Evolutionary conservation across 176 grass and related monocot species (phyloP).

Genomic region (Aegilops tauschii): DNA sequence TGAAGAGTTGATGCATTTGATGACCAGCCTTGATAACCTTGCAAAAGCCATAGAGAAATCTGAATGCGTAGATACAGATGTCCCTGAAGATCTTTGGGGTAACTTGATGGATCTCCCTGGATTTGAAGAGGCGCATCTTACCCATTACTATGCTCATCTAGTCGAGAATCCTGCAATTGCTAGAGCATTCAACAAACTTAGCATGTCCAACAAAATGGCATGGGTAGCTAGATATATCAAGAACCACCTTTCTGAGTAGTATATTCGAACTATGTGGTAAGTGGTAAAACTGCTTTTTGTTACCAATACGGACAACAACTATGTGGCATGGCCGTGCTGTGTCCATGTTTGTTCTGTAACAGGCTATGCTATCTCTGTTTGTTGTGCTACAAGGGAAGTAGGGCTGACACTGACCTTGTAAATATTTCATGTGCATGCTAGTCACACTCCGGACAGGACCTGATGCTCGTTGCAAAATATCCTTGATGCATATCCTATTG

Average conservation of each 20-base stretch:
- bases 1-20: background rate
- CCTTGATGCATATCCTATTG: background rate
- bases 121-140: constrained; percentile 1
- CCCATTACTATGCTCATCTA: constrained; percentile 1
- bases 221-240: background rate
- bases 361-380: background rate
- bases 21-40: constrained; percentile 7
- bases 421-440: background rate
- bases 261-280: background rate
- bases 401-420: background rate
- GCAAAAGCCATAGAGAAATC: background rate
- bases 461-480: background rate
- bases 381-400: background rate
- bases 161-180: background rate
- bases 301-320: background rate
- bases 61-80: background rate
- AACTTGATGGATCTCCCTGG: background rate
- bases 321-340: background rate
- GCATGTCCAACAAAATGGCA: background rate
- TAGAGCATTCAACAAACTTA: background rate
- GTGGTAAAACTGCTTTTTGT: background rate
- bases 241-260: background rate
- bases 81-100: background rate
- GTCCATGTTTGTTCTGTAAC: background rate
- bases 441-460: background rate